Conservation (phyloP, 331 rosid genomes). For the Arachis monticola region DNA sequence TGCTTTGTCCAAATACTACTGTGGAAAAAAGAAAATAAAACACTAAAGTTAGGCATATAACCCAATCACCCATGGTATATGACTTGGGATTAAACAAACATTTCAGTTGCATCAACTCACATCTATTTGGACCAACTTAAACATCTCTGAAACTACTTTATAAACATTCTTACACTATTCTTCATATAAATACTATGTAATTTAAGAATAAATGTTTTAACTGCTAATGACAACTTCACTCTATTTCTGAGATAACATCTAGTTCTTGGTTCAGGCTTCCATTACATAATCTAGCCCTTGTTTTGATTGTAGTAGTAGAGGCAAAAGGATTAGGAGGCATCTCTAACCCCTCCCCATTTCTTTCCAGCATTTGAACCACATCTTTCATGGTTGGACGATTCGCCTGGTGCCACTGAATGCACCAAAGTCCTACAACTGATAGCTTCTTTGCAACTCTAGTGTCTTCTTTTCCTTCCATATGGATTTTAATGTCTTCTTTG, state of each 20-base stretch:
- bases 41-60: too few species aligned
- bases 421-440: constrained; percentile 39
- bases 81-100: background rate
- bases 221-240: constrained; percentile 15
- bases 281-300: background rate
- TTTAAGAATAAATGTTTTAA: background rate
- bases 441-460: constrained; percentile 24
- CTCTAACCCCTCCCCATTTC: constrained; percentile 29
- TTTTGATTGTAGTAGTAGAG: background rate
- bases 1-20: too few species aligned
- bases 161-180: background rate
- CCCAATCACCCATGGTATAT: too few species aligned
- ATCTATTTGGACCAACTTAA: background rate
- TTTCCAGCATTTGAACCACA: constrained; percentile 37
- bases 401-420: constrained; percentile 39
- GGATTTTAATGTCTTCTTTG: constrained; percentile 30
- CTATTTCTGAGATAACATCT: constrained; percentile 32
- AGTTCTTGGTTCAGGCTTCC: background rate
- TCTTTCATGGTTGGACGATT: constrained; percentile 39
- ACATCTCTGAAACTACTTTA: background rate
- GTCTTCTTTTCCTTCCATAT: constrained; percentile 29
- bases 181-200: too few species aligned
- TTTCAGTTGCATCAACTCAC: background rate
- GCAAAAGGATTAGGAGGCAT: constrained; percentile 45
- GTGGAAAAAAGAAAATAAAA: too few species aligned